Base-by-base conservation (phyloP, 2,329 filamentous ascomycete species). In the Colletotrichum godetiae region DNA sequence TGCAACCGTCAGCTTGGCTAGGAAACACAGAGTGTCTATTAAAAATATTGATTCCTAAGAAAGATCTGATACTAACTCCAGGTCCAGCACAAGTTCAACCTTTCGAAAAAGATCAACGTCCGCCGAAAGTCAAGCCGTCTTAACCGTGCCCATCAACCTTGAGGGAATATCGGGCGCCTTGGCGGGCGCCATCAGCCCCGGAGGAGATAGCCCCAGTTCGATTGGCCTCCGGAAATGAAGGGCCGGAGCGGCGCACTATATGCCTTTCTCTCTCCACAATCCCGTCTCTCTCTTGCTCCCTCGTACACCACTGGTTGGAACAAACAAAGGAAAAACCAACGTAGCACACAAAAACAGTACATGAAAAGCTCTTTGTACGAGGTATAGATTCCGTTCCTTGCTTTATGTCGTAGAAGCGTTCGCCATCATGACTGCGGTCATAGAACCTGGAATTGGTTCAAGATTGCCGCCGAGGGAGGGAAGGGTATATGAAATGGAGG, bases 371-470 rank as follows among this genome's bases (percentile, higher is more conserved):
- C 67, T 74, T 52, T 66, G 67, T 72, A 67, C 57, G 57, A 74
- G 72, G 72, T 74, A 74, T 74, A 42, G 59, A 52, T 71, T 70
- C 67, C 61, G 58, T 66, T 74, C 61, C 72, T 72, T 74, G 68
- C 37, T 72, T 61, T 72, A 74, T 74, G 58, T 74, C 72, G 72
- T 62, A 62, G 72, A 67, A 62, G 67, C 72, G 49, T 74, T 24
- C 61, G 61, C 70, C 55, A 60, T 71, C 66, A 59, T 73, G 71
- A 62, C 49, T 73, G 35, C 61, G 61, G 37, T 29, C 49, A 55
- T 27, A 61, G 65, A 66, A 65, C 59, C 67, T 53, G 35, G 56
- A 31, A 24, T 53, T 52, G 49, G 53, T 73, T 58, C 66, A 52
- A 55, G 52, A 24, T 37, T 31, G 52, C 53, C 60, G 61, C 56